Evolutionary conservation across 345 rosid genomes (phyloP), one percentile per base, ranked within the genome.

Genomic region (Gossypium stocksii): DNA sequence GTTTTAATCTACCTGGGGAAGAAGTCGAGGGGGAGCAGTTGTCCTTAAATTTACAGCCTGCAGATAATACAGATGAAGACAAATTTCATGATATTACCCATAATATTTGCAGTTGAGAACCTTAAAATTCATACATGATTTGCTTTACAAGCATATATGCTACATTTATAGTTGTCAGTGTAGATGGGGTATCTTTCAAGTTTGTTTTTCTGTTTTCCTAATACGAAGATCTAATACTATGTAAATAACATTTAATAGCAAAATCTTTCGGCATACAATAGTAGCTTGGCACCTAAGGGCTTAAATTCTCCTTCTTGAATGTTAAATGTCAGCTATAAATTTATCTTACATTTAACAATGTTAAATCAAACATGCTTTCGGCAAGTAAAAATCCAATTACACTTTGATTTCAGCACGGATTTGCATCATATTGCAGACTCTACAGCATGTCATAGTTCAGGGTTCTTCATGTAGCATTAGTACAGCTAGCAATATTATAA

Each of bases 1-100:
- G 20, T 52, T 46, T 72, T 69, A 49, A 72, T 66, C 41, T 78
- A 90, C 92, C 95, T 87, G 91, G 34, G 84, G 84, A 74, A 79
- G 87, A 72, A 87, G 88, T 54, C 86, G 87, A 71, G 91, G 85
- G 77, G 89, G 75, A 25, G 82, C 73, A 43, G 82, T 78, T 61
- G 91, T 90, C 81, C 92, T 86, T 74, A 94, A 83, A 77, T 87
- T 79, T 75, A 92, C 98, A 20, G 92, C 93, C 97, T 92, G 88
- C 84, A 87, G 75, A 79, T 22, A 71, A 29, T 54, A 51, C 49
- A 59, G 78, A 54, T 60, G 56, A 79, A 71, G 23, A 77, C 72
- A 51, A 17, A 29, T 79, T 57, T 83, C 15, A 49, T 57, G 59
- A 38, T 52, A 53, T 57, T 22, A 56, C 60, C 68, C 43, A 64